Evolutionary conservation across 2,329 filamentous ascomycete genomes (phyloP).

Genomic region (Pyricularia pennisetigena): DNA sequence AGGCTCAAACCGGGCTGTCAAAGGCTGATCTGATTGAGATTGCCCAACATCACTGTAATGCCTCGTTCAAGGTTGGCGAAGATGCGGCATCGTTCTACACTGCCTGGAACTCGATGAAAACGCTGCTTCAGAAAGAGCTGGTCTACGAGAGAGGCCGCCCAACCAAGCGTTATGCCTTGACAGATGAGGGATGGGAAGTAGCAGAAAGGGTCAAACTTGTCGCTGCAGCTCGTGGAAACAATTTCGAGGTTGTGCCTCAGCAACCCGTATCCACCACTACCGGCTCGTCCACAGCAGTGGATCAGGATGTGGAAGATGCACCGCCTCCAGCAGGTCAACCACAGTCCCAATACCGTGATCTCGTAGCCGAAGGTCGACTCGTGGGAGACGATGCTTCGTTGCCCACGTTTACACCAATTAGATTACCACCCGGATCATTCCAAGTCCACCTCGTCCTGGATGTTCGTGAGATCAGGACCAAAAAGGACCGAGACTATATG

Average conservation of each 20-base stretch:
- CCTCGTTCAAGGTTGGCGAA: slow-evolving; percentile 59
- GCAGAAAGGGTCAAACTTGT: slow-evolving; percentile 52
- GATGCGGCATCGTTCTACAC: slow-evolving; percentile 65
- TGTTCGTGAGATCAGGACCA: slow-evolving; percentile 62
- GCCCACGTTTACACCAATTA: slow-evolving; percentile 47
- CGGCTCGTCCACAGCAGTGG: too few relatives aligned
- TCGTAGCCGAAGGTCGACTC: slow-evolving; percentile 28
- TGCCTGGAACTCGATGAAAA: slow-evolving; percentile 78
- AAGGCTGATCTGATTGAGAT: slow-evolving; percentile 59
- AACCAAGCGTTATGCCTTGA: slow-evolving; percentile 57
- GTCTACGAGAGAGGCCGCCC: slow-evolving; percentile 64
- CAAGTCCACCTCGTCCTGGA: slow-evolving; percentile 66
- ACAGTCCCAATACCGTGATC: slow-evolving; percentile 19
- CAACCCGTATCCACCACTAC: background rate
- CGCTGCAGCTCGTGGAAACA: slow-evolving; percentile 6
- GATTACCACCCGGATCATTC: slow-evolving; percentile 55
- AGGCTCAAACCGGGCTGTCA: slow-evolving; percentile 46
- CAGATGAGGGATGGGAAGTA: slow-evolving; percentile 70
- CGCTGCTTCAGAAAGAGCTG: slow-evolving; percentile 60
- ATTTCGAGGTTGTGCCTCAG: background rate
- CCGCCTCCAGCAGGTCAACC: slow-evolving; percentile 5
- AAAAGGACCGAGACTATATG: slow-evolving; percentile 68
- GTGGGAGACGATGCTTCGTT: slow-evolving; percentile 20
- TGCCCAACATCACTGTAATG: slow-evolving; percentile 63
- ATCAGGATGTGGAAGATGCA: slow-evolving; percentile 4